These are phyloP conservation scores for Tritrichomonas musculus DNA, from an alignment of 208 protist genomes.

Conservation along the genomic window DNA sequence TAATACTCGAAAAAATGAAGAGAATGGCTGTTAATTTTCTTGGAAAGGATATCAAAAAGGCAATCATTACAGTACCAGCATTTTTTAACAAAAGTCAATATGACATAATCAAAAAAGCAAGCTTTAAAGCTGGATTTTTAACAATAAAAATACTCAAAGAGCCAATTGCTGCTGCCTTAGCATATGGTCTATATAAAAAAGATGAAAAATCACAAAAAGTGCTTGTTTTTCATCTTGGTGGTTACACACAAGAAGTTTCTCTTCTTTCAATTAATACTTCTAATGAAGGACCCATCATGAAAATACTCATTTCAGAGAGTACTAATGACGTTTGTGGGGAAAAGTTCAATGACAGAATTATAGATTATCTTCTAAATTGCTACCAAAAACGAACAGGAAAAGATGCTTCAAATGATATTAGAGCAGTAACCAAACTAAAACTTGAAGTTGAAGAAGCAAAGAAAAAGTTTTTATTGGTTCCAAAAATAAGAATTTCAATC, in stretches of 20 bases:
- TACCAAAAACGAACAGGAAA: conserved; percentile 77
- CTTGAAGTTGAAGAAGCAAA: conserved; percentile 78
- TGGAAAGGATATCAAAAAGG: conserved; percentile 73
- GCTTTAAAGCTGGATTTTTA: conserved; percentile 86
- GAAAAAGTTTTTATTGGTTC: conserved; percentile 58
- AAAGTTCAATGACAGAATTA: conserved; percentile 79
- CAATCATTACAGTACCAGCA: conserved; percentile 89
- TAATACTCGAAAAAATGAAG: conserved; percentile 88
- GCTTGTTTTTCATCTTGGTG: conserved; percentile 60
- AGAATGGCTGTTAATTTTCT: conserved; percentile 82
- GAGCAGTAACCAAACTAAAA: conserved; percentile 62
- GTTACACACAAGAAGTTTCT: conserved; percentile 77
- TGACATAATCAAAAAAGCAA: conserved; percentile 89
- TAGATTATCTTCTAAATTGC: conserved; percentile 86
- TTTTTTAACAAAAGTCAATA: conserved; percentile 97
- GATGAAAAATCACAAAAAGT: conserved; percentile 36
- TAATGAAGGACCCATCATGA: too few relatives aligned
- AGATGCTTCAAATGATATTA: conserved; percentile 59
- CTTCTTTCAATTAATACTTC: conserved; percentile 90
- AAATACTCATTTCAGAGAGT: conserved; percentile 75
- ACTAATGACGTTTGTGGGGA: conserved; percentile 87
- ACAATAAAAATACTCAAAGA: conserved; percentile 96
- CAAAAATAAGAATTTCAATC: conserved; percentile 76
- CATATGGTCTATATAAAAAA: conserved; percentile 87
- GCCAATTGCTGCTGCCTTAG: conserved; percentile 92